Conservation (phyloP, 352 stramenopile genomes). For the Phytophthora cajani region DNA sequence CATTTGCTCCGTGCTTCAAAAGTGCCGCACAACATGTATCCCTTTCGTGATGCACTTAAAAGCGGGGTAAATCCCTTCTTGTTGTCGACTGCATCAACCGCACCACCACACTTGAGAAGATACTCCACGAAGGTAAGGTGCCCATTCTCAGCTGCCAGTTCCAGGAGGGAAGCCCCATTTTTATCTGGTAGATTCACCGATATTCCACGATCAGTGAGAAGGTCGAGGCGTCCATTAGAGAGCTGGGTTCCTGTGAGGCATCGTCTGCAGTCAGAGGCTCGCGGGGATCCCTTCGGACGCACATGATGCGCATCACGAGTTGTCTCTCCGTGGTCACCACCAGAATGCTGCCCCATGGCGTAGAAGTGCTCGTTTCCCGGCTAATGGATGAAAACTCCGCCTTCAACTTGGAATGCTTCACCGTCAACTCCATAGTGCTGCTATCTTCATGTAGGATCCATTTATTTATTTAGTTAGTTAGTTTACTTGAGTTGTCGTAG, state of each 20-base stretch:
- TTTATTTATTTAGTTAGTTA: not conserved
- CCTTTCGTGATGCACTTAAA: not conserved
- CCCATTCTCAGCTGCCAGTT: not conserved
- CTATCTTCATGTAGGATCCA: not conserved
- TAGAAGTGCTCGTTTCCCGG: not conserved
- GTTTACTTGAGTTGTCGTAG: not conserved
- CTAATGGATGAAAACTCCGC: not conserved
- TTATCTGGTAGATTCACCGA: not conserved
- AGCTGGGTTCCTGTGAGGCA: not conserved
- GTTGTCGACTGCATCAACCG: not conserved
- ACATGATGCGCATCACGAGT: not conserved
- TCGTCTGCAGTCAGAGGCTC: not conserved
- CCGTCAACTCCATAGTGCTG: not conserved
- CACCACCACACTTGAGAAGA: not conserved
- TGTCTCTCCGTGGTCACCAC: not conserved
- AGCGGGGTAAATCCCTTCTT: constrained; percentile 1
- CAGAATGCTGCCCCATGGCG: not conserved
- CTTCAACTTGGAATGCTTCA: no score
- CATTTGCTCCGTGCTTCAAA: not conserved
- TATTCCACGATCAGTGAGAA: not conserved
- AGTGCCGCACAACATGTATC: not conserved
- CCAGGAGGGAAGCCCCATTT: not conserved
- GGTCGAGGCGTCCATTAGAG: not conserved
- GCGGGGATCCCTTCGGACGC: not conserved
- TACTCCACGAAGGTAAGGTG: not conserved